Evolutionary conservation across 2,329 filamentous ascomycete genomes (phyloP).

Genomic region (Hypoxylon sp.): DNA sequence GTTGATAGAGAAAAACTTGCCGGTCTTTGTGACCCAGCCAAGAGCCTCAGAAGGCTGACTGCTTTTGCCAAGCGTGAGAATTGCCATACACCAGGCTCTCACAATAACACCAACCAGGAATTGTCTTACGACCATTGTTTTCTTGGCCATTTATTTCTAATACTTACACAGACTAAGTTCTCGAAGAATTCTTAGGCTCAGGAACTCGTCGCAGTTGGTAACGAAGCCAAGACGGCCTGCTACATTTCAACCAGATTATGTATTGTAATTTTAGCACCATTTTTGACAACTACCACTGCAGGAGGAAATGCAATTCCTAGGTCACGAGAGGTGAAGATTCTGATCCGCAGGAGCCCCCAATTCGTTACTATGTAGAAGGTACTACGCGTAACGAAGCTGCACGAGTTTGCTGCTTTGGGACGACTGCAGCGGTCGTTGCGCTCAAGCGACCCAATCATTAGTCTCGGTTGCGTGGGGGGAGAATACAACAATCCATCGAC

Average conservation of each 20-base stretch:
- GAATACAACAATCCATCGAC: slow-evolving; percentile 39
- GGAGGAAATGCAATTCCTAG: slow-evolving; percentile 41
- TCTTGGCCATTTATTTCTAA: slow-evolving; percentile 39
- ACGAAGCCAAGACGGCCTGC: slow-evolving; percentile 46
- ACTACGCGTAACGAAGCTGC: slow-evolving; percentile 41
- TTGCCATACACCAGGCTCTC: slow-evolving; percentile 40
- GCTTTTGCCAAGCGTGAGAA: slow-evolving; percentile 47
- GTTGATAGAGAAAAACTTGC: slow-evolving; percentile 41
- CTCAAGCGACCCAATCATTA: slow-evolving; percentile 38
- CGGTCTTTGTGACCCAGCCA: slow-evolving; percentile 47
- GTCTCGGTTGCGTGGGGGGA: slow-evolving; percentile 37
- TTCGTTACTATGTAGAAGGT: slow-evolving; percentile 39
- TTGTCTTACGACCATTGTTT: slow-evolving; percentile 17
- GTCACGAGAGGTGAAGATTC: slow-evolving; percentile 46
- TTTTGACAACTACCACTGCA: slow-evolving; percentile 45
- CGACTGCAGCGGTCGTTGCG: slow-evolving; percentile 34
- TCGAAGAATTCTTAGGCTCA: slow-evolving; percentile 16
- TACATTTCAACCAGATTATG: slow-evolving; percentile 44
- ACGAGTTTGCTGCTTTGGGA: slow-evolving; percentile 44
- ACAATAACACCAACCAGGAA: slow-evolving; percentile 24
- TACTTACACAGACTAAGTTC: slow-evolving; percentile 27
- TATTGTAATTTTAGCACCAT: slow-evolving; percentile 26
- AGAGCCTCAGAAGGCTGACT: slow-evolving; percentile 51
- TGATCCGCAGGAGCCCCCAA: slow-evolving; percentile 37
- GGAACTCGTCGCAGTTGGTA: slow-evolving; percentile 14